A percentile compares a stretch with the other conserved stretches of the same genome.
Conservation (phyloP, 306 rosid species). For the Begonia fuchsioides region DNA sequence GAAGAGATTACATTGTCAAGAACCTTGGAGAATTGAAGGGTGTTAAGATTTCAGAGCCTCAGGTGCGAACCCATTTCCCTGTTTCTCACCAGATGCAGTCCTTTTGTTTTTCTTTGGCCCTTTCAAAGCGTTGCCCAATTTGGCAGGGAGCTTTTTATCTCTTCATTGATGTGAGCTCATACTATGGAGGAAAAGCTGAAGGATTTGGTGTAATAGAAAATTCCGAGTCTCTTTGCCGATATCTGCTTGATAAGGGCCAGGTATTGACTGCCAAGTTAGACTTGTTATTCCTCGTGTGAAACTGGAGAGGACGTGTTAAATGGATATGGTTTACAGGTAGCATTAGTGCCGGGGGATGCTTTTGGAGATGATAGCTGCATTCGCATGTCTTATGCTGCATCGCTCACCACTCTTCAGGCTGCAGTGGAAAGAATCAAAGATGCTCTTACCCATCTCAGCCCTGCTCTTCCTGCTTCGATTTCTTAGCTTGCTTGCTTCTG, state of each 20-base stretch:
- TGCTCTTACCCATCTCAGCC: conserved; percentile 35
- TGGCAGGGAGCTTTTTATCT: conserved; percentile 96
- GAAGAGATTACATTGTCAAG: conserved; percentile 79
- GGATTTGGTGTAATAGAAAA: conserved; percentile 71
- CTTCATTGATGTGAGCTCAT: conserved; percentile 72
- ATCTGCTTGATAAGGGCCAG: conserved; percentile 76
- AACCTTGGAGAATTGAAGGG: conserved; percentile 65
- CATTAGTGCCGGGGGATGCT: conserved; percentile 85
- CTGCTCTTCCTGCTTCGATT: conserved; percentile 25
- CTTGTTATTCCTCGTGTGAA: neutral
- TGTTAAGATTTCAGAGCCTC: conserved; percentile 72
- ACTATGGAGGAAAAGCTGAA: conserved; percentile 66
- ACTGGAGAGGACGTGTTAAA: neutral
- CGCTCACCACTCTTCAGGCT: conserved; percentile 57
- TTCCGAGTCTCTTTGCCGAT: conserved; percentile 78
- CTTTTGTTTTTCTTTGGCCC: neutral
- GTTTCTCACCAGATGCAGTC: no score
- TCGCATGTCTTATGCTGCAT: conserved; percentile 82
- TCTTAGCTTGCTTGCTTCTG: no score
- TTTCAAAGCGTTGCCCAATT: neutral
- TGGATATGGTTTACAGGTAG: conserved; percentile 45
- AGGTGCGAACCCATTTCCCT: conserved; percentile 26
- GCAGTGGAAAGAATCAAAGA: conserved; percentile 81
- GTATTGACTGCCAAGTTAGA: conserved; percentile 13
- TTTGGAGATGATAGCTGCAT: conserved; percentile 81